Evolutionary conservation across 768 basidiomycete genomes (phyloP).

Genomic region (Psilocybe azurescens): DNA sequence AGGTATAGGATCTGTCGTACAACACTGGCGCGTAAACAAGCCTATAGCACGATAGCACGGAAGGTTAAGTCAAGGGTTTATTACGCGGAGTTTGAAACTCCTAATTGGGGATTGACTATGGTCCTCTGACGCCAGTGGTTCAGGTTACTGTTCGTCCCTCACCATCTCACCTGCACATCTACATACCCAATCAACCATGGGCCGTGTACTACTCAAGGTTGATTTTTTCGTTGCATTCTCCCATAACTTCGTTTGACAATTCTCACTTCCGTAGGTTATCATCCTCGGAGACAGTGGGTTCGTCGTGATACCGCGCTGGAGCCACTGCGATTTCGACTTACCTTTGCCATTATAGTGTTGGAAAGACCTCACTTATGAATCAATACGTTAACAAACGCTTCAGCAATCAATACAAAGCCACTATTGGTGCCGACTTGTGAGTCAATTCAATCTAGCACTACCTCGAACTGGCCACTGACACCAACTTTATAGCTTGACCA

Average conservation of each 20-base stretch:
- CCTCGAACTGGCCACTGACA: conserved; percentile 10
- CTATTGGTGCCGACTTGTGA: conserved; percentile 96
- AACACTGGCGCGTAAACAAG: too few relatives aligned
- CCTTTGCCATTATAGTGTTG: conserved; percentile 64
- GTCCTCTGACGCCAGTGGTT: conserved; percentile 21
- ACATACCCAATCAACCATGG: conserved; percentile 54
- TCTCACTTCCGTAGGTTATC: conserved; percentile 72
- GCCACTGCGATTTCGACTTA: conserved; percentile 18
- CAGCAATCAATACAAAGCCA: conserved; percentile 99
- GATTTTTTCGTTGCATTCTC: conserved; percentile 9
- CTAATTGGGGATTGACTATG: conserved; percentile 27
- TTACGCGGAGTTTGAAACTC: conserved; percentile 48
- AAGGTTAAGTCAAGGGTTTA: neutral
- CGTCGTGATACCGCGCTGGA: conserved; percentile 33
- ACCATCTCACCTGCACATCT: conserved; percentile 3
- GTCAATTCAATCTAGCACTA: conserved; percentile 34
- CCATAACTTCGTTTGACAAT: neutral
- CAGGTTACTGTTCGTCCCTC: conserved; percentile 15
- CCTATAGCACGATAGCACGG: conserved; percentile 2
- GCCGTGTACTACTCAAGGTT: conserved; percentile 88
- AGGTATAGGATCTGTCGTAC: neutral
- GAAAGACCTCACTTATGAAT: conserved; percentile 99
- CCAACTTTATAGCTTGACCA: conserved; percentile 73
- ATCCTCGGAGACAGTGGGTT: conserved; percentile 98
- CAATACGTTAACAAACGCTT: conserved; percentile 99